Percentiles rank a stretch among this genome's conserved stretches.
These are phyloP conservation scores for Sclerotinia sclerotiorum DNA, from an alignment of 2,329 filamentous ascomycete genomes.

Conservation along the genomic window DNA sequence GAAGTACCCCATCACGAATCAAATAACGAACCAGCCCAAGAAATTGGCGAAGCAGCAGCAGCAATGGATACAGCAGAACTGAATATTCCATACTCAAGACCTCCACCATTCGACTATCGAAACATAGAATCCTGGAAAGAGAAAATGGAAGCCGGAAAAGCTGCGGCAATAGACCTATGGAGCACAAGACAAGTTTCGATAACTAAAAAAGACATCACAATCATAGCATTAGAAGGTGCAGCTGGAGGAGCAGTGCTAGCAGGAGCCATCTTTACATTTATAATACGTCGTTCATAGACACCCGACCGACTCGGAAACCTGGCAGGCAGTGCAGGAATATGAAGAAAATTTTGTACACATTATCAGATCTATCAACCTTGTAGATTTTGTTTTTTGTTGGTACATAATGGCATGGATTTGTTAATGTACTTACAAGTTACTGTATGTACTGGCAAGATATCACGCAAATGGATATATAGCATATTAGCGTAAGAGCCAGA, in stretches of 20 bases:
- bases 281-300: slow-evolving; percentile 35
- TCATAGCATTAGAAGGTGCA: slow-evolving; percentile 67
- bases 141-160: slow-evolving; percentile 49
- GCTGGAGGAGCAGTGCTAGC: slow-evolving; percentile 63
- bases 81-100: slow-evolving; percentile 27
- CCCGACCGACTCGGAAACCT: not conserved
- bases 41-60: slow-evolving; percentile 29
- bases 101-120: slow-evolving; percentile 24
- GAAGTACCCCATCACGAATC: slow-evolving; percentile 22
- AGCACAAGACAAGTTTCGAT: slow-evolving; percentile 64
- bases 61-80: slow-evolving; percentile 29
- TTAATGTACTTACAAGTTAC: not conserved
- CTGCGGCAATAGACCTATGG: slow-evolving; percentile 56
- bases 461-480: not conserved
- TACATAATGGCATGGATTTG: slow-evolving; percentile 5
- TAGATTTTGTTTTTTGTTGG: not conserved
- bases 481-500: not conserved
- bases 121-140: slow-evolving; percentile 40
- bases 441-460: not conserved
- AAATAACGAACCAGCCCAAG: slow-evolving; percentile 14
- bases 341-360: slow-evolving; percentile 1
- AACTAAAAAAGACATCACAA: slow-evolving; percentile 67
- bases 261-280: slow-evolving; percentile 42
- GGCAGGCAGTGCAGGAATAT: no score
- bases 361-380: not conserved